A percentile compares a stretch with the other conserved stretches of the same genome.
Conservation (phyloP, 495 filamentous ascomycete genomes). For the Lasiosphaeris hirsuta region DNA sequence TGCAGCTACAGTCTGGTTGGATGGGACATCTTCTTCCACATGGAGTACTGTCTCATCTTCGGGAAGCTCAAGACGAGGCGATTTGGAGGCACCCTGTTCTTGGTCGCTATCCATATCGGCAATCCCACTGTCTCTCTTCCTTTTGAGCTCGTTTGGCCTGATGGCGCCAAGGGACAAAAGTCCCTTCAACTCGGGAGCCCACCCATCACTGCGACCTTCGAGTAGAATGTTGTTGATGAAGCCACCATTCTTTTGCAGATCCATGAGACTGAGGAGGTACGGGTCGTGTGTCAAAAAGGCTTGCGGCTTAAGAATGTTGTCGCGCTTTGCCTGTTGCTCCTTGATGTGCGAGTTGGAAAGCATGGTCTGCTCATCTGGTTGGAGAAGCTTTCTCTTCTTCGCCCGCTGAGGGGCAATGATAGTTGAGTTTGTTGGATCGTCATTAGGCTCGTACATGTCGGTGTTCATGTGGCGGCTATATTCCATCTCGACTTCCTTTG, state of each 20-base stretch:
- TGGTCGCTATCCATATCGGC: constrained; percentile 70
- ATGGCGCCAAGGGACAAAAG: constrained; percentile 80
- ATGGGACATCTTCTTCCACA: constrained; percentile 47
- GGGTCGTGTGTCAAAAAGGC: constrained; percentile 83
- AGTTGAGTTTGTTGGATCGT: constrained; percentile 41
- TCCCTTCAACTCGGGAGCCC: constrained; percentile 88
- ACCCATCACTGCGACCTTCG: constrained; percentile 68
- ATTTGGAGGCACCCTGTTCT: constrained; percentile 55
- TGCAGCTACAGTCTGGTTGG: constrained; percentile 46
- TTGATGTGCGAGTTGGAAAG: constrained; percentile 60
- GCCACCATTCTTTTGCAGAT: constrained; percentile 80
- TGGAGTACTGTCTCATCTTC: constrained; percentile 53
- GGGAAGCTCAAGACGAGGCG: constrained; percentile 67
- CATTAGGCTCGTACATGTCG: constrained; percentile 55
- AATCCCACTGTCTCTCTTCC: constrained; percentile 88
- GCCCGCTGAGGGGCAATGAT: constrained; percentile 59
- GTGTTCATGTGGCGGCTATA: constrained; percentile 50
- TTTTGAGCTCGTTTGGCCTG: constrained; percentile 76
- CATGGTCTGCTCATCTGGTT: constrained; percentile 63
- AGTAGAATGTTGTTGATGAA: constrained; percentile 81
- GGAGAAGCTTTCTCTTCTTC: constrained; percentile 74
- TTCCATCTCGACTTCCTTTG: constrained; percentile 51
- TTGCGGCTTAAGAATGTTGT: constrained; percentile 73
- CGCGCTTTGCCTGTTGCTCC: constrained; percentile 72
- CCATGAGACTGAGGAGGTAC: constrained; percentile 79